phyloP scores from a whole-genome alignment of 2,329 filamentous ascomycete species.

The Dothideomycetidae sp. region DNA sequence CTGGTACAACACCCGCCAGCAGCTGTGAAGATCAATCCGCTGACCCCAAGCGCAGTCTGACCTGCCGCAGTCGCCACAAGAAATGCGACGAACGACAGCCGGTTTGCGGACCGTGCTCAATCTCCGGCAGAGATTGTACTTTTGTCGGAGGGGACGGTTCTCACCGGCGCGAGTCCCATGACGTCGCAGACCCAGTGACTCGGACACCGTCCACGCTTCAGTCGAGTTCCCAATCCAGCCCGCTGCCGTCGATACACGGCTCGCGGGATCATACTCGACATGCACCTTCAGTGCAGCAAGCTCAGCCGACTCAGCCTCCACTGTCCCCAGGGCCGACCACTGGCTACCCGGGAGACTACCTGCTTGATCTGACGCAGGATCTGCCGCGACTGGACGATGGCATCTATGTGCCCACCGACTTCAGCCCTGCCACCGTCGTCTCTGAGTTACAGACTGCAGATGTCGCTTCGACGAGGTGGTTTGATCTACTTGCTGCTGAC shows the following conservation, averaged over 20 bases:
- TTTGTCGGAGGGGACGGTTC: neutral
- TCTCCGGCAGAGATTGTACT: neutral
- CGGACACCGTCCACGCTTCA: too few relatives aligned
- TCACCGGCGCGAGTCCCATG: too few relatives aligned
- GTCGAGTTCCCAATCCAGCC: too few relatives aligned
- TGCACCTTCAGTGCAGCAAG: too few relatives aligned
- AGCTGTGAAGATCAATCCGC: neutral
- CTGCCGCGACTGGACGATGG: neutral
- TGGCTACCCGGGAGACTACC: too few relatives aligned
- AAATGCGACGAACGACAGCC: neutral
- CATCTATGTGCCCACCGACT: neutral
- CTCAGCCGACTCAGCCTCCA: too few relatives aligned
- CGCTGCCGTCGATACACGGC: too few relatives aligned
- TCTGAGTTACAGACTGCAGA: neutral
- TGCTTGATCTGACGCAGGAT: neutral
- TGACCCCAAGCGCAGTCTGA: neutral
- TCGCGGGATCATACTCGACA: too few relatives aligned
- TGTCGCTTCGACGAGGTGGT: neutral
- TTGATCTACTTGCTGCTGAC: neutral
- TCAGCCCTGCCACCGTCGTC: neutral
- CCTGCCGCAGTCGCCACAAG: neutral
- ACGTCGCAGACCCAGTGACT: too few relatives aligned
- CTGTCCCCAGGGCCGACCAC: too few relatives aligned
- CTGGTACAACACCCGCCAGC: neutral
- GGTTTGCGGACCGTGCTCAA: neutral